Conservation (phyloP, 495 filamentous ascomycete genomes). For the Friedmanniomyces endolithicus region DNA sequence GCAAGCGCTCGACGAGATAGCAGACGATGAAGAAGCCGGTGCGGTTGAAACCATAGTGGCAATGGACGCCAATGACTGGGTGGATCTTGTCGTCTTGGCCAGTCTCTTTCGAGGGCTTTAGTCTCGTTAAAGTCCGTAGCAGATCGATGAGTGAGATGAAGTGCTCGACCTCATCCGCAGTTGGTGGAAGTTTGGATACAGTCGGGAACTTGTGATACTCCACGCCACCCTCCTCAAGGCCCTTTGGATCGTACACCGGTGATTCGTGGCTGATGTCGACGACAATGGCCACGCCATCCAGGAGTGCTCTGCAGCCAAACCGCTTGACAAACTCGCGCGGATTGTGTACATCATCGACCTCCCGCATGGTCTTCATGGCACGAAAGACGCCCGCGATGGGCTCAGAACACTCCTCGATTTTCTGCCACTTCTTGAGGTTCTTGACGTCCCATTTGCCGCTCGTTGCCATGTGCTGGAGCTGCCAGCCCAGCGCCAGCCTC, state of each 20-base stretch:
- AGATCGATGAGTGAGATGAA: constrained; percentile 73
- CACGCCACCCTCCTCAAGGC: constrained; percentile 58
- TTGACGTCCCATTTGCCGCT: constrained; percentile 98
- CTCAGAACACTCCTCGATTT: constrained; percentile 60
- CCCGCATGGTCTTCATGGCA: constrained; percentile 77
- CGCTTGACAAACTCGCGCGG: constrained; percentile 59
- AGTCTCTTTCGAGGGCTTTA: constrained; percentile 4
- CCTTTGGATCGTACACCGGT: constrained; percentile 72
- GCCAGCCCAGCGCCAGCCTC: constrained; percentile 75
- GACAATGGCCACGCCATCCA: constrained; percentile 50
- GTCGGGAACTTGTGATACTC: constrained; percentile 81
- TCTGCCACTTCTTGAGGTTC: constrained; percentile 84
- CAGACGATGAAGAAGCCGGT: constrained; percentile 86
- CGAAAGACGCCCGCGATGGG: constrained; percentile 66
- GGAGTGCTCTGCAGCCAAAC: constrained; percentile 37
- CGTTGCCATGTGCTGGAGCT: constrained; percentile 70
- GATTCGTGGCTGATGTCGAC: constrained; percentile 81
- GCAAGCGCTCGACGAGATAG: constrained; percentile 74
- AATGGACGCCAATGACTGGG: constrained; percentile 69
- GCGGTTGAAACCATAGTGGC: constrained; percentile 68
- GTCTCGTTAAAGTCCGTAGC: constrained; percentile 27
- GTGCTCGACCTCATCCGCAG: constrained; percentile 55
- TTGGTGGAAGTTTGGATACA: constrained; percentile 82
- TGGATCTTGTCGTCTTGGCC: constrained; percentile 30
- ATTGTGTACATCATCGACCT: constrained; percentile 72